Evolutionary conservation across 2,329 filamentous ascomycete species (phyloP).

Genomic region (Fusarium protoensiforme): DNA sequence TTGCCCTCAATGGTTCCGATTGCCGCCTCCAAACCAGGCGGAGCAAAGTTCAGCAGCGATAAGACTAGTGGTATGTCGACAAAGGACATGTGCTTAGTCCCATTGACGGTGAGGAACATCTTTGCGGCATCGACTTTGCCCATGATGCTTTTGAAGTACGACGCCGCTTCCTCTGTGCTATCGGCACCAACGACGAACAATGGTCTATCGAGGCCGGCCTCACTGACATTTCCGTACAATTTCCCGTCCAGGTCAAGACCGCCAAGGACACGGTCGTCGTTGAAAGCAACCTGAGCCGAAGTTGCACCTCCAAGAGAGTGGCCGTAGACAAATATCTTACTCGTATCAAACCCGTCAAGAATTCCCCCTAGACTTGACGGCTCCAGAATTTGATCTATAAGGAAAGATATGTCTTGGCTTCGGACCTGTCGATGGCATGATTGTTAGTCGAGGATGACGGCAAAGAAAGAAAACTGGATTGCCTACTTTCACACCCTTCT

Average conservation of each 20-base stretch:
- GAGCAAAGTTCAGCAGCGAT: slow-evolving; percentile 3
- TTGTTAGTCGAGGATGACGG: not conserved
- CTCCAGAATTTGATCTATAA: slow-evolving; percentile 46
- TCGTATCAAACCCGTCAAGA: slow-evolving; percentile 32
- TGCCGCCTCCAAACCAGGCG: not conserved
- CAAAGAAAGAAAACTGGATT: not conserved
- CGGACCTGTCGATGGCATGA: slow-evolving; percentile 36
- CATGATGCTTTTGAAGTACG: slow-evolving; percentile 3
- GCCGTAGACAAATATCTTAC: slow-evolving; percentile 45
- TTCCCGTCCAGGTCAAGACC: slow-evolving; percentile 53
- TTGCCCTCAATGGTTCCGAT: slow-evolving; percentile 5
- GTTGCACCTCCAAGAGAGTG: slow-evolving; percentile 51
- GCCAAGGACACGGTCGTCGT: slow-evolving; percentile 46
- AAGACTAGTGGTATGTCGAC: slow-evolving; percentile 23
- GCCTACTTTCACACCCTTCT: not conserved
- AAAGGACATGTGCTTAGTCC: slow-evolving; percentile 17
- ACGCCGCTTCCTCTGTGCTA: not conserved
- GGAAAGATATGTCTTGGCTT: slow-evolving; percentile 47
- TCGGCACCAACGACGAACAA: slow-evolving; percentile 22
- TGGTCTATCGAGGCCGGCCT: slow-evolving; percentile 34
- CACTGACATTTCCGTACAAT: slow-evolving; percentile 33
- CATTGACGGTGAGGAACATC: slow-evolving; percentile 8
- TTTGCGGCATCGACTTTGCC: slow-evolving; percentile 9
- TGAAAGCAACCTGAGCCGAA: slow-evolving; percentile 42
- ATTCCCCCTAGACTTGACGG: not conserved